Evolutionary conservation across 768 basidiomycete species (phyloP).

Genomic region (Hericium rajendrae): DNA sequence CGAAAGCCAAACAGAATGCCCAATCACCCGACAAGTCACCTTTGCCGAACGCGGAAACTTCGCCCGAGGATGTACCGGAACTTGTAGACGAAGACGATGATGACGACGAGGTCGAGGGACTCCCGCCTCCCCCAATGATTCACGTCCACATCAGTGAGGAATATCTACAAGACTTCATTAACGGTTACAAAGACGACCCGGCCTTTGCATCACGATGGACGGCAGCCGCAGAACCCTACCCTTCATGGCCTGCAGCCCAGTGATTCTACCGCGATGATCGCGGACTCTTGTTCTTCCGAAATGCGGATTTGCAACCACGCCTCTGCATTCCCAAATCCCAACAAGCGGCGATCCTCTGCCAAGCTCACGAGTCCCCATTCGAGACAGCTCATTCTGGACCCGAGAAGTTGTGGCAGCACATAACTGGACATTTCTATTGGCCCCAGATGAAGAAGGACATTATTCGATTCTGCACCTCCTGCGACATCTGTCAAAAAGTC

Average conservation of each 20-base stretch:
- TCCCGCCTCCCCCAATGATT: not conserved
- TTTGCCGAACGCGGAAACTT: no score
- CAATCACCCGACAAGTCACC: no score
- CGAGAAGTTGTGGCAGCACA: not conserved
- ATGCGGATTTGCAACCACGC: constrained; percentile 11
- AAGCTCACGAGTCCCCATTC: constrained; percentile 6
- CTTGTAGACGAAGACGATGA: no score
- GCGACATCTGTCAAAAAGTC: constrained; percentile 11
- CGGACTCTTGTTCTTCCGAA: constrained; percentile 12
- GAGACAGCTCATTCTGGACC: constrained; percentile 5
- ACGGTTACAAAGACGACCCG: not conserved
- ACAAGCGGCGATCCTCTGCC: not conserved
- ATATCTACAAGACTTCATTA: not conserved
- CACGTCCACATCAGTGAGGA: not conserved
- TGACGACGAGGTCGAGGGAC: not conserved
- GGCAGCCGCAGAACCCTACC: no score
- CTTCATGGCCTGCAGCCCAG: not conserved
- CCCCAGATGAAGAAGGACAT: constrained; percentile 7
- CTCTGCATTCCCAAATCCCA: constrained; percentile 8
- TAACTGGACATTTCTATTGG: not conserved
- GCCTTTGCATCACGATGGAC: not conserved
- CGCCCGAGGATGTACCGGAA: no score
- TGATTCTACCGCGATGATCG: constrained; percentile 7
- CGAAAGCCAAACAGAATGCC: not conserved
- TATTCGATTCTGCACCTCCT: not conserved